phyloP scores from a whole-genome alignment of 2,329 filamentous ascomycete species.

The Trichoderma sp. region DNA sequence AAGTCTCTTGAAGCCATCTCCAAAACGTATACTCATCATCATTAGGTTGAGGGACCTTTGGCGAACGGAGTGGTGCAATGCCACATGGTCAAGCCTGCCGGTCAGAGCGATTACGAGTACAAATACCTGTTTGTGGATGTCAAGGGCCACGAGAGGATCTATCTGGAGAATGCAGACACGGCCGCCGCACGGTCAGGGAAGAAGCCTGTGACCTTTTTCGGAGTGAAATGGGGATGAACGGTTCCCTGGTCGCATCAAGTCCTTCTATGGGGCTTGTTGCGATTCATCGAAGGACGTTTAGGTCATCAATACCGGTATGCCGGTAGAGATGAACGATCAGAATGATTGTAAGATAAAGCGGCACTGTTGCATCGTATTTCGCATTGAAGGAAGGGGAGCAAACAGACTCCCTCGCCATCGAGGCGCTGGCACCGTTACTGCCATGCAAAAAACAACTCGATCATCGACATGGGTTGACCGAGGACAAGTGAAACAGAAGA shows the following conservation, averaged over 20 bases:
- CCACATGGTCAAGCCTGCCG: constrained; percentile 72
- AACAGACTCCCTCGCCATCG: not conserved
- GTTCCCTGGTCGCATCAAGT: too few species aligned
- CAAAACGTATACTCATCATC: not conserved
- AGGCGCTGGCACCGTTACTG: too few species aligned
- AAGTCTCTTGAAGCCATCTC: constrained; percentile 36
- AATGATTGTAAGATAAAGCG: too few species aligned
- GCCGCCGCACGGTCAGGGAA: constrained; percentile 40
- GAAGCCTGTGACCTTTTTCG: constrained; percentile 60
- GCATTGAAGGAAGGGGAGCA: too few species aligned
- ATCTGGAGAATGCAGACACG: constrained; percentile 63
- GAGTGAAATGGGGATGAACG: constrained; percentile 57
- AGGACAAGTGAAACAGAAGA: too few species aligned
- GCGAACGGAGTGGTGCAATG: constrained; percentile 74
- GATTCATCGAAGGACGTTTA: not conserved
- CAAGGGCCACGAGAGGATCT: constrained; percentile 67
- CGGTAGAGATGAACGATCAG: too few species aligned
- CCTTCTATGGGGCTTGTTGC: too few species aligned
- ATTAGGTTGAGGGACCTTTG: constrained; percentile 73
- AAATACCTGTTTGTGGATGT: constrained; percentile 80
- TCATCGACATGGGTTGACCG: too few species aligned
- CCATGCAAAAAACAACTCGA: too few species aligned
- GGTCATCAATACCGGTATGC: too few species aligned
- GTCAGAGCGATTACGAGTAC: constrained; percentile 72
- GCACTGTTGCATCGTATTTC: too few species aligned